Conservation (phyloP, 345 rosid genomes). For the Brassica rapa region DNA sequence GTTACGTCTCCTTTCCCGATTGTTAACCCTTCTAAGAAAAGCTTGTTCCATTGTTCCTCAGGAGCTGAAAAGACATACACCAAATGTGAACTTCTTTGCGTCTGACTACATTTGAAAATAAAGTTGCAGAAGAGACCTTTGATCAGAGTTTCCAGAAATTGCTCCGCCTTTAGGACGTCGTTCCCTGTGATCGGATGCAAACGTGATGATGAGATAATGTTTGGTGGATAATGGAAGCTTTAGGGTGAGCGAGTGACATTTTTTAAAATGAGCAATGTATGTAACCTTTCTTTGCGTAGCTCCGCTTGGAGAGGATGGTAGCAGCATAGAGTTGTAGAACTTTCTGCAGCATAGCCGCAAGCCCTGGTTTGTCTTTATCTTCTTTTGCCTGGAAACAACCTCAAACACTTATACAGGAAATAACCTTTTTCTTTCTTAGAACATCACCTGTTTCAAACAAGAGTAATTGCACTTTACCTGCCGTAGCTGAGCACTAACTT, state of each 20-base stretch:
- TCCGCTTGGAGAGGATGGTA: constrained; percentile 72
- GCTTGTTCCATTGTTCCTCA: constrained; percentile 81
- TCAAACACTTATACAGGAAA: too few species aligned
- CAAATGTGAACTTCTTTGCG: constrained; percentile 16
- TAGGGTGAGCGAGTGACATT: background rate
- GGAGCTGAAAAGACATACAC: constrained; percentile 60
- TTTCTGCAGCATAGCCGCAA: constrained; percentile 87
- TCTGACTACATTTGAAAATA: background rate
- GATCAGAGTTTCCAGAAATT: constrained; percentile 71
- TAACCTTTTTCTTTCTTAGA: too few species aligned
- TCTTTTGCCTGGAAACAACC: constrained; percentile 69
- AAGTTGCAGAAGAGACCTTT: constrained; percentile 52
- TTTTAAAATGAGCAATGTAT: background rate
- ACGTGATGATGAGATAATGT: background rate
- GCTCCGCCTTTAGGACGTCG: constrained; percentile 70
- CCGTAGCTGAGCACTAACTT: constrained; percentile 87
- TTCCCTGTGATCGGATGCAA: constrained; percentile 50
- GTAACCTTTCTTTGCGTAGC: constrained; percentile 89
- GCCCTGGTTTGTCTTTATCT: constrained; percentile 91
- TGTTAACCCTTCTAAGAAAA: constrained; percentile 68
- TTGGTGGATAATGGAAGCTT: constrained; percentile 9
- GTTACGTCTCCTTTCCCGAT: constrained; percentile 66
- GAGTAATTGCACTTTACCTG: constrained; percentile 51
- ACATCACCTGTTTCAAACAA: background rate
- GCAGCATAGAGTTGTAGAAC: constrained; percentile 91